A percentile compares a stretch with the other conserved stretches of the same genome.
Conservation (phyloP, 1,139 yeast genomes). For the Pichia sp. region DNA sequence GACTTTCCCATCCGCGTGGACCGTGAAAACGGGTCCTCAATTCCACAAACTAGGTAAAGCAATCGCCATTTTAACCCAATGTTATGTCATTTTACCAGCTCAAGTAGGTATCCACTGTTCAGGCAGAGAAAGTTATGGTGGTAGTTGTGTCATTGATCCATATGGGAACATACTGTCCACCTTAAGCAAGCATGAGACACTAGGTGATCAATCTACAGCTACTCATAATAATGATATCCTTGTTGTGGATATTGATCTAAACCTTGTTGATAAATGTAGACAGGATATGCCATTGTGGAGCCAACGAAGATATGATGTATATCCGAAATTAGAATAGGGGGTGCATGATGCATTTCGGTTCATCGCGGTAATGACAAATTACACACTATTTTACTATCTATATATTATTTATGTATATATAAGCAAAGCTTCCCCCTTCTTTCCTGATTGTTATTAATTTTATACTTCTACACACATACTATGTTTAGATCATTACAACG, state of each 20-base stretch:
- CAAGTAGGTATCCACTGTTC: constrained; percentile 67
- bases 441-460: too few species aligned
- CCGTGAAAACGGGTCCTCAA: constrained; percentile 88
- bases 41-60: constrained; percentile 78
- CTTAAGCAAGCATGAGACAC: background rate
- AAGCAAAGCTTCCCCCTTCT: background rate
- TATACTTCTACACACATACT: constrained; percentile 13
- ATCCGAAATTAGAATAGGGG: background rate
- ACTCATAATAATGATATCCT: constrained; percentile 38
- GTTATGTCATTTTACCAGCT: constrained; percentile 86
- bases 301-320: constrained; percentile 46
- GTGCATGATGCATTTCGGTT: background rate
- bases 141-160: constrained; percentile 78
- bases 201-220: background rate
- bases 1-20: constrained; percentile 87
- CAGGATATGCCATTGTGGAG: constrained; percentile 66
- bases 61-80: constrained; percentile 82
- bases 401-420: too few species aligned
- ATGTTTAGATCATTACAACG: constrained; percentile 29
- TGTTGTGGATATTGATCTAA: constrained; percentile 64
- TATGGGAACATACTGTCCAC: constrained; percentile 70
- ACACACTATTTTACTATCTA: background rate
- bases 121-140: constrained; percentile 57
- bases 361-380: background rate
- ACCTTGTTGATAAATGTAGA: constrained; percentile 43